Conservation (phyloP, 495 filamentous ascomycete genomes). For the Aspergillus olivimuriae region DNA sequence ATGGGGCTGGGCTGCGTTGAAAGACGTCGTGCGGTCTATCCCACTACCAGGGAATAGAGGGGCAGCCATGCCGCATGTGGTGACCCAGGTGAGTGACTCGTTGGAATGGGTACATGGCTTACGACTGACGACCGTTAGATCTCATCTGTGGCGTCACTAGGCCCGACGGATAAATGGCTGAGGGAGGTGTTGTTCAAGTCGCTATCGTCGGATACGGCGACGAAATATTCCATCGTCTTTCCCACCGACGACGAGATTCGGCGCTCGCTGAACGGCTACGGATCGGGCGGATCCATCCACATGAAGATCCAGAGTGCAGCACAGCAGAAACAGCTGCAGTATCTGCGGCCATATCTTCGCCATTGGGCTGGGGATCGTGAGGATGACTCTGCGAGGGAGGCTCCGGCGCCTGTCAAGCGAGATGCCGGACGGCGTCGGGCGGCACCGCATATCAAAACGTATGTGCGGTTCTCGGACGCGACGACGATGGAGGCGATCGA, state of each 20-base stretch:
- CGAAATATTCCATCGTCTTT: constrained; percentile 59
- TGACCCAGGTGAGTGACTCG: constrained; percentile 48
- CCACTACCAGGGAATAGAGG: constrained; percentile 5
- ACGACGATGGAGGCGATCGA: constrained; percentile 50
- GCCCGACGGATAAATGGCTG: constrained; percentile 70
- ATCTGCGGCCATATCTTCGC: constrained; percentile 61
- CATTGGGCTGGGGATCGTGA: constrained; percentile 58
- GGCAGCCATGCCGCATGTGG: constrained; percentile 47
- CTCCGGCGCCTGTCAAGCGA: constrained; percentile 10
- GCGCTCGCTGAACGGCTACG: constrained; percentile 72
- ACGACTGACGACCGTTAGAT: constrained; percentile 26
- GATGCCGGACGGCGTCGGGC: constrained; percentile 64
- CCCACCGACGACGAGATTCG: constrained; percentile 76
- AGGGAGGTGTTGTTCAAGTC: constrained; percentile 57
- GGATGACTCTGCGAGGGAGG: constrained; percentile 4
- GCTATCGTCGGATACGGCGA: constrained; percentile 33
- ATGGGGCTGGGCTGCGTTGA: constrained; percentile 73
- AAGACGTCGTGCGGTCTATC: constrained; percentile 52
- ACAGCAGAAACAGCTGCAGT: constrained; percentile 70
- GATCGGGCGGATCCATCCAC: constrained; percentile 74
- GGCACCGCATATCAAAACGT: constrained; percentile 89
- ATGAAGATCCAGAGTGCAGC: constrained; percentile 61
- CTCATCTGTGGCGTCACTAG: constrained; percentile 79
- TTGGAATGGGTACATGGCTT: background rate
- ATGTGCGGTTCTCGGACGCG: constrained; percentile 59